Evolutionary conservation across 768 basidiomycete species (phyloP), one percentile per base, ranked within the genome.

Genomic region (Mycena albidolilacea): DNA sequence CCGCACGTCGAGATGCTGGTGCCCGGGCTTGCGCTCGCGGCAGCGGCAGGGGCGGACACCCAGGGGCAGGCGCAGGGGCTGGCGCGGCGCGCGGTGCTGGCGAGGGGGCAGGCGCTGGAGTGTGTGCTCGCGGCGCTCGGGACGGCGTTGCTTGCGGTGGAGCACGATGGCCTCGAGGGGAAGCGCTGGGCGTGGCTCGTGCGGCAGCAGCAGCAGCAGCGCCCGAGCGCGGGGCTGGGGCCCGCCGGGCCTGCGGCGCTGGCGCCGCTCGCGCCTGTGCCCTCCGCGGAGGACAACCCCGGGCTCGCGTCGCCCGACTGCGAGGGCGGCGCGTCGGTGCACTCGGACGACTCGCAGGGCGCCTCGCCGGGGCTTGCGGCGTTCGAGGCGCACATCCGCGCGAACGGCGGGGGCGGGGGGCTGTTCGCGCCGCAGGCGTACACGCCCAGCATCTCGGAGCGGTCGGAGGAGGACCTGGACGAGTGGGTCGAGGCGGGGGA

Each of bases 121-220:
- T 64, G 75, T 7, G 71, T 78, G 23, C 61, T 79, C 9, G 55
- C 76, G 30, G 63, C 66, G 30, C 35, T 78, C 1, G 75, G 66
- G 6, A 72, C 71, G n/a, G 75, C 74, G 37, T 6, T 78, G 59
- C 55, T 78, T 1, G 64, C 72, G 39, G 67, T 78, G 30, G 74
- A 79, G 71, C 78, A 79, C 43, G 77, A 79, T 11, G 74, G 77
- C 30, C 35, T 79, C 1, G 73, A 69, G 37, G 57, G 43, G 19
- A 78, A 77, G 67, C 76, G 67, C 50, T 79, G 76, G 77, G 67
- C 63, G n/a, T 78, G 73, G 78, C 69, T 79, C 23, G 38, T 60
- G 10, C 69, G n/a, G 23, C 23, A 23, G 23, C 23, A 19, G n/a
- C 30, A n/a, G 46, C 37, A 35, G 38, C 10, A 21, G 30, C 61